Percentiles rank a stretch among this genome's conserved stretches.
phyloP scores from a whole-genome alignment of 768 basidiomycete species.

The Terana coerulea region DNA sequence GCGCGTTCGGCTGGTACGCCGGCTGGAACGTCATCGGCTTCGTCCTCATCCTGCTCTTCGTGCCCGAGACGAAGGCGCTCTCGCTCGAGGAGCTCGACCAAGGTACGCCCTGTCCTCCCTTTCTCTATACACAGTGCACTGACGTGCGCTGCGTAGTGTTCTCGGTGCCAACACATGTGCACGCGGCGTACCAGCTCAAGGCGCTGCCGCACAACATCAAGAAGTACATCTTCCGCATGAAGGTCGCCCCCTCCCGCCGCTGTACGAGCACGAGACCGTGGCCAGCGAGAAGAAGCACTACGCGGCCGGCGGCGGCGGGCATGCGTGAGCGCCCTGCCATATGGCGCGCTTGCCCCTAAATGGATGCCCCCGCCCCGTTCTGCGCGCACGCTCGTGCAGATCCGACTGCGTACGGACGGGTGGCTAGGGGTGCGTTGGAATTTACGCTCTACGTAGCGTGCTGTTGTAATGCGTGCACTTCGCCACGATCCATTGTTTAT shows the following conservation, averaged over 20 bases:
- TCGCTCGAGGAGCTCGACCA: constrained; percentile 65
- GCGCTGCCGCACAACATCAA: constrained; percentile 49
- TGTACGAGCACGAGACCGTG: constrained; percentile 43
- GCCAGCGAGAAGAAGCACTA: constrained; percentile 25
- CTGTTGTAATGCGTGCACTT: too few species aligned
- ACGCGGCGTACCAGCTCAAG: constrained; percentile 57
- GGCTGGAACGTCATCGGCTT: constrained; percentile 59
- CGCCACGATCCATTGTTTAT: too few species aligned
- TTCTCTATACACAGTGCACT: background rate
- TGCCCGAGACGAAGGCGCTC: constrained; percentile 68
- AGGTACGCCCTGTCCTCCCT: constrained; percentile 25
- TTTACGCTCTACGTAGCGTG: too few species aligned
- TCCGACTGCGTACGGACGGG: too few species aligned
- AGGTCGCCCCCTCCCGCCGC: constrained; percentile 35
- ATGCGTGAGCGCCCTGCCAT: too few species aligned
- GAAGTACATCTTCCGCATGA: constrained; percentile 46
- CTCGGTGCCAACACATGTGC: constrained; percentile 42
- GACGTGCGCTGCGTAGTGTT: background rate
- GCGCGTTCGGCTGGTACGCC: constrained; percentile 74
- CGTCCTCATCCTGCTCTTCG: constrained; percentile 54
- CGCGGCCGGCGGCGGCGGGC: background rate
- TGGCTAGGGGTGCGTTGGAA: too few species aligned
- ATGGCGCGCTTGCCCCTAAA: too few species aligned
- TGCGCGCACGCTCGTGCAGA: too few species aligned
- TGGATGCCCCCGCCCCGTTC: too few species aligned